Conservation (phyloP, 1,284 basidiomycete genomes). For the Boletellus dicymbophilus region DNA sequence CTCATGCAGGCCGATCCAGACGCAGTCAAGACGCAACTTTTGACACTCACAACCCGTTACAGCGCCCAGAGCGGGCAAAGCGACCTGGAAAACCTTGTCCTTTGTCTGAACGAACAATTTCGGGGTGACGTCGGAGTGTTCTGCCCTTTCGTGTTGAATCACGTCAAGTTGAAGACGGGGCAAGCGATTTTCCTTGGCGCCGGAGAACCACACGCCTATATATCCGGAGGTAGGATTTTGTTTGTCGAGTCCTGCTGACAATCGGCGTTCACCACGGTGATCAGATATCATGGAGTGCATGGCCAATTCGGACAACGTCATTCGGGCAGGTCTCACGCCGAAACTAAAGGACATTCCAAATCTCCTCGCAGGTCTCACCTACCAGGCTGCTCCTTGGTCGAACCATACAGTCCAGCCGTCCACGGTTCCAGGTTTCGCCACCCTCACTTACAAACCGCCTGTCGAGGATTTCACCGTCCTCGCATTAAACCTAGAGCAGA, state of each 20-base stretch:
- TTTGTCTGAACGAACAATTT: constrained; percentile 80
- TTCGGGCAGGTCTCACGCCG: constrained; percentile 96
- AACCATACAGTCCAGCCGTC: constrained; percentile 71
- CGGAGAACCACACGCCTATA: constrained; percentile 96
- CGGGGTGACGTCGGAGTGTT: constrained; percentile 94
- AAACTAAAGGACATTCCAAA: constrained; percentile 95
- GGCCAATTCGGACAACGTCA: constrained; percentile 99
- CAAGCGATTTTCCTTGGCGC: constrained; percentile 95
- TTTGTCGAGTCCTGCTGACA: background rate
- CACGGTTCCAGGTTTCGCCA: constrained; percentile 42
- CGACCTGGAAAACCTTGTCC: constrained; percentile 67
- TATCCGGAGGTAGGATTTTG: constrained; percentile 75
- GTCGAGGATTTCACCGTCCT: constrained; percentile 94
- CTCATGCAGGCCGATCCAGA: constrained; percentile 76
- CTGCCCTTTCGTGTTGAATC: constrained; percentile 92
- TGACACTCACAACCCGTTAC: constrained; percentile 66
- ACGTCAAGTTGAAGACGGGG: constrained; percentile 78
- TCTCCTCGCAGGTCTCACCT: constrained; percentile 88
- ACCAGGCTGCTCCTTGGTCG: constrained; percentile 67
- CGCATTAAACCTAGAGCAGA: constrained; percentile 52
- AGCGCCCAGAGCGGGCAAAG: constrained; percentile 43
- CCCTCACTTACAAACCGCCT: constrained; percentile 83
- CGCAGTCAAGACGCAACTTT: constrained; percentile 56
- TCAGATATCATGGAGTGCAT: constrained; percentile 97
- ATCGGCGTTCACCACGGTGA: constrained; percentile 8